Base-by-base conservation (phyloP, 2,329 filamentous ascomycete species). In the Tolypocladium tropicale region DNA sequence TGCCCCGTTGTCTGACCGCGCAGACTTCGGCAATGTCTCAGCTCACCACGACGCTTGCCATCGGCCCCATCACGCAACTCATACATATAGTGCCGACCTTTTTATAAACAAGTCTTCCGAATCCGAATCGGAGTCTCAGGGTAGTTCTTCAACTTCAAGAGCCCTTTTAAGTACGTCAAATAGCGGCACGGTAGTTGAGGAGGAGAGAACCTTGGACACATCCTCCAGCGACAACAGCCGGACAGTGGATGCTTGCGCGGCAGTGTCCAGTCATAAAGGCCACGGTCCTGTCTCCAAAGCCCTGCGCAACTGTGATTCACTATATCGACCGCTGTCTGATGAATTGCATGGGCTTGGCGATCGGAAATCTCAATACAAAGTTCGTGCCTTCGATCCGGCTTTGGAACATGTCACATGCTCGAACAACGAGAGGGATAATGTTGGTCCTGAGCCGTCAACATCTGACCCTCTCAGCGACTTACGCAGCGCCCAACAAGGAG, bases 201-300 rank as follows among this genome's bases (percentile, higher is more conserved):
- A 32, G 11, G 28, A 6, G 16, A 9, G 4, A 10, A 5, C 16
- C n/a, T 10, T 12, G 18, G 46, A 49, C 28, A 2, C 46, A 11
- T 16, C 28, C 12, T 32, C 46, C 28, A 49, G 28, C 10, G 46
- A 32, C 9, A 28, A 32, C 25, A 6, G 9, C 16, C 46, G 28
- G 10, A 9, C 11, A 32, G n/a, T 30, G 32, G 34, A 54, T 12
- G 14, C 16, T 7, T 14, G 50, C 12, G 16, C 7, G 18, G 49
- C 54, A 48, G 55, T 62, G 14, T 39, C 58, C 3, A 41, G 51
- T 34, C 56, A 59, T 23, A 53, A 55, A n/a, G 65, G 61, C 6
- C 63, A 67, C 30, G 62, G 55, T 43, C 60, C 57, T 32, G 55
- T 58, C 11, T 61, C 62, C 18, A 69, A 70, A 16, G 61, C 61